These are phyloP conservation scores for Monosporascus sp. DNA, from an alignment of 2,329 filamentous ascomycete genomes.

Conservation along the genomic window DNA sequence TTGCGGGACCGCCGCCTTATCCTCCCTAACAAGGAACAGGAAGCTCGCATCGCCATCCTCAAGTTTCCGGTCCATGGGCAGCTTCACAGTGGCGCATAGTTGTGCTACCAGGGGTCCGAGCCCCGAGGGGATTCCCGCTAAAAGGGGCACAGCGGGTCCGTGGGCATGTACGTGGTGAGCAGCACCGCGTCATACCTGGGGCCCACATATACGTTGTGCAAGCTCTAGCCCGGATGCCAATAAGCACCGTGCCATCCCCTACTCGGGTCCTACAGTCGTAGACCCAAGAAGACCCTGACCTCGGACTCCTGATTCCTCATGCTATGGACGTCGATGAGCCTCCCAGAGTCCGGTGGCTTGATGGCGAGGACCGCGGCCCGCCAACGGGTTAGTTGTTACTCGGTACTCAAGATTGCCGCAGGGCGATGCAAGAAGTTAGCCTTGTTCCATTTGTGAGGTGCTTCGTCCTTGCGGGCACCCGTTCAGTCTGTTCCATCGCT, in stretches of 20 bases:
- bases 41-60: conserved; percentile 24
- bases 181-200: conserved; percentile 23
- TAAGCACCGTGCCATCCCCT: conserved; percentile 27
- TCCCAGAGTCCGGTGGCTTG: conserved; percentile 25
- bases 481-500: too few species aligned
- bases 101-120: conserved; percentile 40
- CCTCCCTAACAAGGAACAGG: conserved; percentile 43
- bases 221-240: conserved; percentile 28
- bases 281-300: conserved; percentile 28
- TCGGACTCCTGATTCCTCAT: conserved; percentile 31
- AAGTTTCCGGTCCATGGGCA: conserved; percentile 19
- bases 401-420: too few species aligned
- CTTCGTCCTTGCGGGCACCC: too few species aligned
- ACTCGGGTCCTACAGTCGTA: conserved; percentile 28
- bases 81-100: conserved; percentile 38
- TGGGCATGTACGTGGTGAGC: conserved; percentile 32
- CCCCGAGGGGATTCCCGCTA: conserved; percentile 21
- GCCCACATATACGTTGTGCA: conserved; percentile 33
- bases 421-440: too few species aligned
- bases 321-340: conserved; percentile 30
- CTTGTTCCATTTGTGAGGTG: too few species aligned
- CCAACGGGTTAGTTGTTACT: too few species aligned
- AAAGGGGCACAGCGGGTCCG: conserved; percentile 49
- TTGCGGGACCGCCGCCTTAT: conserved; percentile 48
- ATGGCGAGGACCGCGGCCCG: neutral